phyloP scores from a whole-genome alignment of 768 basidiomycete species.

The Boletus subparvulus region DNA sequence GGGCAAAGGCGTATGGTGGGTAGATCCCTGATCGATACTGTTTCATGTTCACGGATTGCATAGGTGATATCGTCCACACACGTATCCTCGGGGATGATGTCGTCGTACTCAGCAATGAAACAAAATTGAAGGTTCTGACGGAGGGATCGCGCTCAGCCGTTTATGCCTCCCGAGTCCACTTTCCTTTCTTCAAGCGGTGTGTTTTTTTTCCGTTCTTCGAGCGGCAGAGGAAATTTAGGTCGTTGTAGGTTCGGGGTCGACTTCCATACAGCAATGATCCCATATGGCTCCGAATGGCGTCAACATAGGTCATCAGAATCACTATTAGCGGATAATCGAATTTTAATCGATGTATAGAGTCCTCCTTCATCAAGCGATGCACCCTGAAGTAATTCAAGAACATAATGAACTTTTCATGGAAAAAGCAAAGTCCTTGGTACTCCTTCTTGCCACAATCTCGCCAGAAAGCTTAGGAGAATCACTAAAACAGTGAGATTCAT shows the following conservation, averaged over 20 bases:
- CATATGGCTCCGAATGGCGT: slow-evolving; percentile 1
- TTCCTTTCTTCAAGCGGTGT: background rate
- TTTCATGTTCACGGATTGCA: background rate
- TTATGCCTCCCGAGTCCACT: background rate
- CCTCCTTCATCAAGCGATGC: slow-evolving; percentile 4
- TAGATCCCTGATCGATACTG: background rate
- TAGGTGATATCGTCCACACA: background rate
- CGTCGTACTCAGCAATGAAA: background rate
- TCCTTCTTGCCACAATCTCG: background rate
- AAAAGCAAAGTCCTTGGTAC: background rate
- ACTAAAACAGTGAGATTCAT: background rate
- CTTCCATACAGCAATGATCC: slow-evolving; percentile 6
- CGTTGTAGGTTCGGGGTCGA: background rate
- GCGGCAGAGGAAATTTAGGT: background rate
- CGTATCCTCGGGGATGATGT: slow-evolving; percentile 2
- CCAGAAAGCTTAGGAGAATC: background rate
- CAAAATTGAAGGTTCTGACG: background rate
- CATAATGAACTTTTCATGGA: background rate
- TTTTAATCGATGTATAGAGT: background rate
- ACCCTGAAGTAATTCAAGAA: background rate
- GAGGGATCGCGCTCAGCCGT: background rate
- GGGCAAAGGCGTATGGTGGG: background rate
- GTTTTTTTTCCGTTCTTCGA: background rate
- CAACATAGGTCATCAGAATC: background rate
- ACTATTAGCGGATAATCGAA: background rate